Evolutionary conservation across 768 basidiomycete species (phyloP), one percentile per base, ranked within the genome.

Genomic region (Coprinopsis marcescibilis): DNA sequence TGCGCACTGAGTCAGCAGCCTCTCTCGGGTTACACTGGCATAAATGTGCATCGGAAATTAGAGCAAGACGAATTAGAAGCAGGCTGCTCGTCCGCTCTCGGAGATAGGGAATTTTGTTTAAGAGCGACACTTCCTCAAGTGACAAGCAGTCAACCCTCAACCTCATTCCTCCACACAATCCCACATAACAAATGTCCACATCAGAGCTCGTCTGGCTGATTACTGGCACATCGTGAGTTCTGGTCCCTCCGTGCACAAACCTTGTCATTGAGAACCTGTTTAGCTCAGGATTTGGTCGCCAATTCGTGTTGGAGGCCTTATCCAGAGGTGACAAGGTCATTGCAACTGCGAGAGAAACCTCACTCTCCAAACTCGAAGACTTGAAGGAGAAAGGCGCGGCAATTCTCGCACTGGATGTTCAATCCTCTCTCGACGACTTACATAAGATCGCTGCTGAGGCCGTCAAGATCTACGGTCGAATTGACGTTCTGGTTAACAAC

Each of bases 401-500:
- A 41, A 51, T 65, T 1, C 48, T 74, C 0, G 65, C 70, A 42
- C 55, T 69, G 4, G 67, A 69, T 41, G 66, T 67, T 2, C 64
- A 63, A 0, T 46, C 62, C 44, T 51, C 68, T 4, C 55, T 69
- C 24, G 65, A 67, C 3, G 55, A 48, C 0, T 55, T 75, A 10
- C 50, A 65, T 5, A 58, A 60, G 23, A 50, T 58, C 4, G 73
- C 72, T 1, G 56, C 63, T 47, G 57, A 64, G 40, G 70, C 69
- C 0, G 53, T 69, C 25, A 60, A 40, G 0, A 55, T 72, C 19
- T 57, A 75, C 47, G 72, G 72, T 0, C 60, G 61, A 23, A 52
- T 76, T 24, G 73, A 76, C 44, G 72, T 73, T 1, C 48, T 75
- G 0, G 68, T 77, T 12, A 75, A 75, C 47, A 73, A 73, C 48